These are phyloP conservation scores for Coemansia sp. DNA, from an alignment of 192 early-diverging fungal species.

Conservation along the genomic window DNA sequence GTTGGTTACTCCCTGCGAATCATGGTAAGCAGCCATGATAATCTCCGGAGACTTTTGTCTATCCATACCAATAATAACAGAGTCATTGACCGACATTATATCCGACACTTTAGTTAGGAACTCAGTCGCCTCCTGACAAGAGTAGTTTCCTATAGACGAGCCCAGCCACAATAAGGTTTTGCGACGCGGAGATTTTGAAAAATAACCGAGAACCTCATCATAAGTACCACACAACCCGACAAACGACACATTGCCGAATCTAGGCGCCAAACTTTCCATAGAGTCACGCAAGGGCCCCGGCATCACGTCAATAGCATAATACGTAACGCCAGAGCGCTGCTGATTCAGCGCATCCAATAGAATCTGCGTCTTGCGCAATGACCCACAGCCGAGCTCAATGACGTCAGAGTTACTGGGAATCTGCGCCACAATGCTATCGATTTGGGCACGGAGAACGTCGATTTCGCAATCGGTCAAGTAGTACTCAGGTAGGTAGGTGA, in stretches of 20 bases:
- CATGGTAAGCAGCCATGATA: slow-evolving; percentile 85
- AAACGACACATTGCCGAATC: slow-evolving; percentile 70
- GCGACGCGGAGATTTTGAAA: slow-evolving; percentile 55
- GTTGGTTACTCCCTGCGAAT: slow-evolving; percentile 72
- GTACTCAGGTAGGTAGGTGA: slow-evolving; percentile 87
- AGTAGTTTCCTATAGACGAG: slow-evolving; percentile 84
- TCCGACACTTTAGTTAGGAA: slow-evolving; percentile 67
- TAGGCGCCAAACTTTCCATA: slow-evolving; percentile 64
- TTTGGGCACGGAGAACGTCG: slow-evolving; percentile 69
- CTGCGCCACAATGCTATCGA: slow-evolving; percentile 65
- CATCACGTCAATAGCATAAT: slow-evolving; percentile 91
- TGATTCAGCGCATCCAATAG: slow-evolving; percentile 76
- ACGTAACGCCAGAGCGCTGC: slow-evolving; percentile 67
- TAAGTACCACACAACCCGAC: slow-evolving; percentile 89
- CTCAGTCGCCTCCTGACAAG: slow-evolving; percentile 62
- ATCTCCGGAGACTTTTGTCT: slow-evolving; percentile 71
- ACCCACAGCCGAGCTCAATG: slow-evolving; percentile 89
- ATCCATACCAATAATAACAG: slow-evolving; percentile 86
- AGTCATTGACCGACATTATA: slow-evolving; percentile 70
- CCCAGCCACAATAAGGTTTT: slow-evolving; percentile 91
- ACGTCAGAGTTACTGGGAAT: slow-evolving; percentile 72
- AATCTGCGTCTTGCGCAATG: slow-evolving; percentile 86
- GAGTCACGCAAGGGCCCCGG: slow-evolving; percentile 73
- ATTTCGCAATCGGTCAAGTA: slow-evolving; percentile 88
- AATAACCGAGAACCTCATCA: slow-evolving; percentile 74